Evolutionary conservation across 805 yeast genomes (phyloP), one percentile per base, ranked within the genome.

Genomic region (Candida namnaoensis): DNA sequence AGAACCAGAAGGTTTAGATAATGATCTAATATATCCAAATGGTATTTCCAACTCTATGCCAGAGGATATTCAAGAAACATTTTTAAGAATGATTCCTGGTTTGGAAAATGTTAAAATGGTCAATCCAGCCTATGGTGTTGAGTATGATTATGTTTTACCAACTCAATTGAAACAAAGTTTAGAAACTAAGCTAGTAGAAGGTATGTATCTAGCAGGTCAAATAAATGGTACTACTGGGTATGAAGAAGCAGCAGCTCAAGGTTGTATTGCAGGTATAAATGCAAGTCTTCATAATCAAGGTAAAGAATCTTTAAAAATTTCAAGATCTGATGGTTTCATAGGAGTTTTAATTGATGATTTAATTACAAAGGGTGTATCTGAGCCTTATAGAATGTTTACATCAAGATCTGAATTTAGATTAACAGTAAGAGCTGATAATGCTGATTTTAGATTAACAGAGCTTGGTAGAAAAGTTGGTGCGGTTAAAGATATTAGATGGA

Each of bases 61-160:
- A 0, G 93, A 78, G 33, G 97, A 91, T 24, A 81, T 90, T 28
- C 99, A 93, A 61, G 72, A 71, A 23, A 68, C 75, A 47, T 73
- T 90, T 71, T 73, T 93, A 41, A 68, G 71, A 44, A 65, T 87
- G 66, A 85, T 93, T 46, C 84, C 88, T 5, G 99, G 99, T 0
- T 73, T 95, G 39, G 95, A 87, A 52, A 78, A 85, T 48, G 96
- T 84, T 0, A 68, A 64, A n/a, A 87, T 93, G 85, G 57, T 82
- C 11, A 96, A 90, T 56, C 96, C 97, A 0, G 99, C 97, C 0
- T 93, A 93, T 57, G 99, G 99, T n/a, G 99, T 93, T 2, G 99
- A 93, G 61, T 93, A 93, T 57, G 99, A 93, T 56, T 93, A 87
- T 58, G 82, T 93, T 27, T 96, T 93, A 55, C 99, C 99, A 3